Conservation (phyloP, 2,329 filamentous ascomycete species). For the Cercospora sp. region DNA sequence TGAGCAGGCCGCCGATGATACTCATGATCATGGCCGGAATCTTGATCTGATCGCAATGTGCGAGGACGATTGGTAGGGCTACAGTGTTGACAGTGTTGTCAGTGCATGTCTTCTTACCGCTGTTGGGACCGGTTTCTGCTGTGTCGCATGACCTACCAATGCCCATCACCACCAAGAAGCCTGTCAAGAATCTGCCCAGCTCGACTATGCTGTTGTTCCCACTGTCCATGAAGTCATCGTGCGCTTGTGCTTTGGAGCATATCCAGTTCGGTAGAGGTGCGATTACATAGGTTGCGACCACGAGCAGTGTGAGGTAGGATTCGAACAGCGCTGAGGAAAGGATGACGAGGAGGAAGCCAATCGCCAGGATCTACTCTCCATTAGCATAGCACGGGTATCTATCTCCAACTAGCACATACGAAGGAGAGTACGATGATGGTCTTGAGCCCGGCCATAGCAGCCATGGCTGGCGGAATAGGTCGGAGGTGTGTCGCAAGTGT, state of each 20-base stretch:
- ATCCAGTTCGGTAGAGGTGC: slow-evolving; percentile 97
- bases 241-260: slow-evolving; percentile 81
- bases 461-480: slow-evolving; percentile 21
- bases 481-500: slow-evolving; percentile 1
- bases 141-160: slow-evolving; percentile 67
- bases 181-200: slow-evolving; percentile 89
- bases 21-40: slow-evolving; percentile 92
- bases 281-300: slow-evolving; percentile 92
- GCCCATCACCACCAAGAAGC: slow-evolving; percentile 95
- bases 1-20: slow-evolving; percentile 84
- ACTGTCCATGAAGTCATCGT: slow-evolving; percentile 92
- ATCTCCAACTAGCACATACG: slow-evolving; percentile 50
- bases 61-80: slow-evolving; percentile 87
- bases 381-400: slow-evolving; percentile 20
- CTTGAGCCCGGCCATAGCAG: slow-evolving; percentile 83
- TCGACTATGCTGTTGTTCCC: slow-evolving; percentile 84
- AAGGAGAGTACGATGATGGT: slow-evolving; percentile 99
- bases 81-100: slow-evolving; percentile 24
- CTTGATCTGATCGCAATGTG: slow-evolving; percentile 80
- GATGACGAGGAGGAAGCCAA: slow-evolving; percentile 98
- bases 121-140: background rate
- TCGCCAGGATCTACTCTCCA: slow-evolving; percentile 73
- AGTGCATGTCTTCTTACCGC: background rate
- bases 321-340: slow-evolving; percentile 94
- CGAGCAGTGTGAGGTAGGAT: slow-evolving; percentile 91